These are phyloP conservation scores for Rhytidiadelphus loreus DNA, from an alignment of 225 moss, liverwort and hornwort species.

Conservation along the genomic window DNA sequence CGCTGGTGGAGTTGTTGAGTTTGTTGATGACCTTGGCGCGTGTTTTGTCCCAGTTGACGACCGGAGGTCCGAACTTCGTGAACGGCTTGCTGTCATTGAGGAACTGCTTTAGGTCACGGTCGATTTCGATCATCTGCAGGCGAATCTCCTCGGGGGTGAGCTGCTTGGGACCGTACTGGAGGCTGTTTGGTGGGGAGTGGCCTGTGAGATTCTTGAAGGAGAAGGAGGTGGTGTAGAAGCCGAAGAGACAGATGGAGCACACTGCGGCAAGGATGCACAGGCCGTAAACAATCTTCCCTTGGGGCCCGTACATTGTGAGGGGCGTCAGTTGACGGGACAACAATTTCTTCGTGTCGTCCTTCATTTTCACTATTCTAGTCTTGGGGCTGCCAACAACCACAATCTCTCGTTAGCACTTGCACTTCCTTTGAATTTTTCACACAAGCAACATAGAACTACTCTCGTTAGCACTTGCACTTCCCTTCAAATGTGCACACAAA, in stretches of 20 bases:
- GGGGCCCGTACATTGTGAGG: not conserved
- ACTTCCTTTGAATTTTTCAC: too few species aligned
- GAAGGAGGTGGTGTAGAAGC: not conserved
- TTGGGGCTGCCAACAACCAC: not conserved
- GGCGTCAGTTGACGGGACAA: not conserved
- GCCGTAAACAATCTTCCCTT: not conserved
- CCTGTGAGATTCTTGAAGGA: not conserved
- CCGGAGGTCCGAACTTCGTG: slow-evolving; percentile 37
- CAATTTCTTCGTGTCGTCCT: slow-evolving; percentile 29
- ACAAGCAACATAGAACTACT: not conserved
- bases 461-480: not conserved
- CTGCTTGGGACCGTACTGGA: slow-evolving; percentile 11
- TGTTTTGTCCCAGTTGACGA: slow-evolving; percentile 9
- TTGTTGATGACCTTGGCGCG: not conserved
- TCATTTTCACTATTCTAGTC: not conserved
- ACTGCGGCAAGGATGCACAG: slow-evolving; percentile 9
- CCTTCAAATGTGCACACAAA: not conserved
- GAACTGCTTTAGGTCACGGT: not conserved
- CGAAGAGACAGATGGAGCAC: slow-evolving; percentile 14
- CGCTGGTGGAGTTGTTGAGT: slow-evolving; percentile 18
- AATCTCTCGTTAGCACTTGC: not conserved
- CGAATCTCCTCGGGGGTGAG: slow-evolving; percentile 20
- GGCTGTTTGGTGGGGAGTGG: not conserved
- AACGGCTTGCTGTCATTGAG: slow-evolving; percentile 28
- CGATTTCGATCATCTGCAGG: slow-evolving; percentile 6